These are phyloP conservation scores for Vitellaria paradoxa DNA, from an alignment of 179 eudicot species.

Conservation along the genomic window DNA sequence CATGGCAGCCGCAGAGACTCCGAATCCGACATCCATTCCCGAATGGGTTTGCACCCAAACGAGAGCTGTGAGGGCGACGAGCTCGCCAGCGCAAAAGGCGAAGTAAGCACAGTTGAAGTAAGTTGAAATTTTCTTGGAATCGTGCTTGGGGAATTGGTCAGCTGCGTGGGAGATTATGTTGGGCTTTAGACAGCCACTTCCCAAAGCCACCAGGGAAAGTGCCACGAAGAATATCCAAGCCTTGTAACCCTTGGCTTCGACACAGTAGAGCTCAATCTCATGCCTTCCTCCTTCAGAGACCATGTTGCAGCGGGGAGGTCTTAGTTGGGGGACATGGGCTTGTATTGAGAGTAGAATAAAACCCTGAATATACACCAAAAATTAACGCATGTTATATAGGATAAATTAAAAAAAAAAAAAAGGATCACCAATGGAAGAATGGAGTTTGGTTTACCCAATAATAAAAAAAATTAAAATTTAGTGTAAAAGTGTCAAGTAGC, in stretches of 20 bases:
- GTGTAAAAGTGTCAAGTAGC: too few species aligned
- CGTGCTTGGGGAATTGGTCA: constrained; percentile 54
- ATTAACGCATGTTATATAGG: not conserved
- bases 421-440: too few species aligned
- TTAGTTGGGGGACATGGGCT: constrained; percentile 81
- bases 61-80: constrained; percentile 73
- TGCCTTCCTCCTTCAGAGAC: not conserved
- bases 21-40: constrained; percentile 91
- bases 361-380: constrained; percentile 40
- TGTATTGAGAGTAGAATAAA: constrained; percentile 79
- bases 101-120: constrained; percentile 86
- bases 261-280: constrained; percentile 21
- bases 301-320: constrained; percentile 74
- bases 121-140: constrained; percentile 58
- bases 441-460: too few species aligned
- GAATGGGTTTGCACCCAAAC: constrained; percentile 93
- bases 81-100: constrained; percentile 76
- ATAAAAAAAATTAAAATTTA: too few species aligned
- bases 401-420: too few species aligned
- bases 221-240: constrained; percentile 69
- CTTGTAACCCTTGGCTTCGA: constrained; percentile 67
- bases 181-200: constrained; percentile 93
- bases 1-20: constrained; percentile 88
- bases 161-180: constrained; percentile 94
- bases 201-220: constrained; percentile 76